These are phyloP conservation scores for Escovopsis weberi DNA, from an alignment of 2,329 filamentous ascomycete species.

Conservation along the genomic window DNA sequence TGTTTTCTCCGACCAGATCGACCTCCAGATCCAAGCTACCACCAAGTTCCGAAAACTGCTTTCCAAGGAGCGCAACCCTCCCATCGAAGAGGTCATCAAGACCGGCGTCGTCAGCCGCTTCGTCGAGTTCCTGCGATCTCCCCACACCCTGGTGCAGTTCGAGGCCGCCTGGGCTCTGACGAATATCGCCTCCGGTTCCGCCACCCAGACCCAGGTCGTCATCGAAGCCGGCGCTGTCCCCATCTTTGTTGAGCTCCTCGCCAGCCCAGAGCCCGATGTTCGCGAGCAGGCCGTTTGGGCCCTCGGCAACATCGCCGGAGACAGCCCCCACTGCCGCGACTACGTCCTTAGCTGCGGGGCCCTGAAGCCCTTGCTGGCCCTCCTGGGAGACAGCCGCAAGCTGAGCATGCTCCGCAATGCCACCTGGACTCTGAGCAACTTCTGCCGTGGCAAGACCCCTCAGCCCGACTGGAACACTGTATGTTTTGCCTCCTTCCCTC, in stretches of 20 bases:
- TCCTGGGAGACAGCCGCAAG: conserved; percentile 95
- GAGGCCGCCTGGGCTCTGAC: conserved; percentile 98
- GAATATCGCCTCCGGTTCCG: conserved; percentile 97
- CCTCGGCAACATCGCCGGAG: conserved; percentile 94
- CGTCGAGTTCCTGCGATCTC: conserved; percentile 94
- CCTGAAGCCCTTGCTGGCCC: conserved; percentile 72
- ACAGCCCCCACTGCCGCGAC: conserved; percentile 93
- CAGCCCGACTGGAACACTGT: conserved; percentile 97
- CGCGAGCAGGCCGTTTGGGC: conserved; percentile 98
- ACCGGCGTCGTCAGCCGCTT: conserved; percentile 95
- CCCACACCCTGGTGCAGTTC: conserved; percentile 95
- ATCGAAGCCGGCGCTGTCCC: conserved; percentile 96
- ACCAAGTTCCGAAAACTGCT: conserved; percentile 97
- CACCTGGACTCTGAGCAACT: conserved; percentile 98
- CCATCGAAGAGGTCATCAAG: conserved; percentile 98
- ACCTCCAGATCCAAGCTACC: conserved; percentile 90
- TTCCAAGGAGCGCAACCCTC: conserved; percentile 97
- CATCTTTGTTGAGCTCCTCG: conserved; percentile 93
- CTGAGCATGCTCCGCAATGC: conserved; percentile 98
- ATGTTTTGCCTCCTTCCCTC: conserved; percentile 25
- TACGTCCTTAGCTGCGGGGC: conserved; percentile 88
- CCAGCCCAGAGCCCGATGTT: conserved; percentile 92
- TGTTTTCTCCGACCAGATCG: conserved; percentile 97
- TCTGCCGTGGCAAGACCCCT: conserved; percentile 97
- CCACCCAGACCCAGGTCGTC: conserved; percentile 94